Conservation (phyloP, 2,329 filamentous ascomycete genomes). For the Penicillium sclerotigenum region DNA sequence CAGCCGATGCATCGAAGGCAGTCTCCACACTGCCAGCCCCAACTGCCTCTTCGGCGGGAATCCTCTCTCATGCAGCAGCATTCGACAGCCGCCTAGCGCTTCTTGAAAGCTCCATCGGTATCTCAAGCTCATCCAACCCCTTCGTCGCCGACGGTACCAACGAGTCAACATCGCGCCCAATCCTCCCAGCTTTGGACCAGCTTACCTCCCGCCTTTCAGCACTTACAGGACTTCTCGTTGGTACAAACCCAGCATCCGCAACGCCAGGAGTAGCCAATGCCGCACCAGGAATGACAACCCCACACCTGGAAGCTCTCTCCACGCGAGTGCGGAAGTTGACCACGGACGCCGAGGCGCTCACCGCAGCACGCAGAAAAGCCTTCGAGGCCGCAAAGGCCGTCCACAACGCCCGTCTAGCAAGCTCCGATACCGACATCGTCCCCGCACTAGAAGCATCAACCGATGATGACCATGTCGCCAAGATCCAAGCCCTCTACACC, state of each 20-base stretch:
- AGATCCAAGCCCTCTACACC: slow-evolving; percentile 88
- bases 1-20: slow-evolving; percentile 6
- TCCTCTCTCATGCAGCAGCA: slow-evolving; percentile 76
- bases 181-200: slow-evolving; percentile 76
- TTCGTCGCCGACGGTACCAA: slow-evolving; percentile 46
- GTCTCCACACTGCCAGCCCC: slow-evolving; percentile 11
- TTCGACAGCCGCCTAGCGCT: slow-evolving; percentile 79
- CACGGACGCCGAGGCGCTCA: slow-evolving; percentile 44
- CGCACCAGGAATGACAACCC: slow-evolving; percentile 35
- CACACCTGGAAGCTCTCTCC: slow-evolving; percentile 45
- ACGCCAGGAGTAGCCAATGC: slow-evolving; percentile 14
- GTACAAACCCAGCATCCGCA: slow-evolving; percentile 32
- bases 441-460: slow-evolving; percentile 40
- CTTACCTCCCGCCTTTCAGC: slow-evolving; percentile 78
- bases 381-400: slow-evolving; percentile 43
- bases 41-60: slow-evolving; percentile 40
- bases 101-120: slow-evolving; percentile 77
- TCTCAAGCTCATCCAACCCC: slow-evolving; percentile 66
- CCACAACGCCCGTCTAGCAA: slow-evolving; percentile 37
- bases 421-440: slow-evolving; percentile 27
- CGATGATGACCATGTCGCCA: slow-evolving; percentile 70
- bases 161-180: slow-evolving; percentile 56
- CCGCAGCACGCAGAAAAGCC: slow-evolving; percentile 43
- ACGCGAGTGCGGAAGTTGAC: slow-evolving; percentile 45
- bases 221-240: slow-evolving; percentile 54